These are phyloP conservation scores for Amauroascus niger DNA, from an alignment of 2,329 filamentous ascomycete species.

Conservation along the genomic window DNA sequence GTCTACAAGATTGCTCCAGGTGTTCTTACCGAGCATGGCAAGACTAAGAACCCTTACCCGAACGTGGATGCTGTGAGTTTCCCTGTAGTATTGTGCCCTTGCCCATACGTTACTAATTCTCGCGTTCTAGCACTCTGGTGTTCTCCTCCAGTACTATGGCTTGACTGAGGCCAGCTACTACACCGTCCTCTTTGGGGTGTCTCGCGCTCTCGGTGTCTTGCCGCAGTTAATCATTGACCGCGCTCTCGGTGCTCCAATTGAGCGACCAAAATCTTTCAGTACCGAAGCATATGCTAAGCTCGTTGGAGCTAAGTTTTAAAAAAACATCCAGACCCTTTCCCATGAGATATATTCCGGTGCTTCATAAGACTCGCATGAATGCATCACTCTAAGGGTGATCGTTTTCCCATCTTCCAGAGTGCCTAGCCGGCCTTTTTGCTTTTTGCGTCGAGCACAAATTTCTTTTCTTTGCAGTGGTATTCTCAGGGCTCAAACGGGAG, in stretches of 20 bases:
- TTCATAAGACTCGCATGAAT: constrained; percentile 5
- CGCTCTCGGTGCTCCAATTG: constrained; percentile 89
- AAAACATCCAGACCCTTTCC: not conserved
- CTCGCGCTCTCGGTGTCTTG: constrained; percentile 93
- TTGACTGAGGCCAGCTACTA: constrained; percentile 99
- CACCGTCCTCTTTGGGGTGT: constrained; percentile 98
- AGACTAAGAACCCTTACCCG: constrained; percentile 99
- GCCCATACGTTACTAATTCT: constrained; percentile 13
- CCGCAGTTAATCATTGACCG: constrained; percentile 99
- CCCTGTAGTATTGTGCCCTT: not conserved
- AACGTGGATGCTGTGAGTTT: constrained; percentile 69
- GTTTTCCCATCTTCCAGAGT: not conserved
- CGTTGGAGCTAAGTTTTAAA: constrained; percentile 78
- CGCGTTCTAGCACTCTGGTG: constrained; percentile 66
- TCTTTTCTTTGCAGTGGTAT: constrained; percentile 6
- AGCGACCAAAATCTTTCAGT: constrained; percentile 98
- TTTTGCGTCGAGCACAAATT: constrained; percentile 1
- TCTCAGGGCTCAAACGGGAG: constrained; percentile 1
- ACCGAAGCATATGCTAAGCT: constrained; percentile 95
- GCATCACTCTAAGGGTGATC: not conserved
- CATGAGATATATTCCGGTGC: not conserved
- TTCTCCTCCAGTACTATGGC: constrained; percentile 98
- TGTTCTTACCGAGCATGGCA: constrained; percentile 94
- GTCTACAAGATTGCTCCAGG: constrained; percentile 99
- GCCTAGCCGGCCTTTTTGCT: constrained; percentile 2